Conservation (phyloP, 257 asterid genomes). For the Oldenlandia corymbosa region DNA sequence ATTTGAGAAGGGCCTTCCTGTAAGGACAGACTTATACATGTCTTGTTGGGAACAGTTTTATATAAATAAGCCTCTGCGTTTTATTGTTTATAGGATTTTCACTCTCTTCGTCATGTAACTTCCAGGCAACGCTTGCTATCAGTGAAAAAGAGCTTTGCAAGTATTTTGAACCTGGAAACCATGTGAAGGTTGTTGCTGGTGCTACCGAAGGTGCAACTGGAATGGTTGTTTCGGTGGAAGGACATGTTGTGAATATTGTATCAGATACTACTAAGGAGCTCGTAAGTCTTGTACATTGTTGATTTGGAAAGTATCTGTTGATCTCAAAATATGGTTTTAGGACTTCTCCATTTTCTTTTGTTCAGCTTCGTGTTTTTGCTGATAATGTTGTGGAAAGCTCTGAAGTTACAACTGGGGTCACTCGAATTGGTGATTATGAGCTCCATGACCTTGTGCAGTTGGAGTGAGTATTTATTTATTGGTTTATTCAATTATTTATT, state of each 20-base stretch:
- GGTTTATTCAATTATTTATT: conserved; percentile 8
- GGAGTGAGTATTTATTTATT: conserved; percentile 45
- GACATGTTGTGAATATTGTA: conserved; percentile 89
- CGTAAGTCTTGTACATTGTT: conserved; percentile 36
- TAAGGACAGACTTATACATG: conserved; percentile 18
- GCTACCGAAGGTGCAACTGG: conserved; percentile 97
- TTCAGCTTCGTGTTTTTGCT: conserved; percentile 86
- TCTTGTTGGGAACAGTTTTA: neutral
- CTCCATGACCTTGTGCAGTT: conserved; percentile 92
- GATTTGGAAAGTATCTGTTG: neutral
- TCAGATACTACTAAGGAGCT: conserved; percentile 97
- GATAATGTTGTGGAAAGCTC: conserved; percentile 95
- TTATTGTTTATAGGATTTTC: neutral
- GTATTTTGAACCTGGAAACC: conserved; percentile 93
- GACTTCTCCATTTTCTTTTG: neutral
- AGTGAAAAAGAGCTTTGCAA: conserved; percentile 87
- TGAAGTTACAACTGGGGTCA: conserved; percentile 88
- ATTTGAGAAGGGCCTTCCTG: conserved; percentile 70
- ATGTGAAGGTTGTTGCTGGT: conserved; percentile 89
- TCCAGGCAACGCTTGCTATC: conserved; percentile 75
- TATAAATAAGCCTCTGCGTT: neutral
- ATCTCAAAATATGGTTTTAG: neutral
- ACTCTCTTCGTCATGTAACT: conserved; percentile 6
- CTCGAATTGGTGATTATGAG: conserved; percentile 88
- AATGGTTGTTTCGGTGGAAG: conserved; percentile 95